phyloP scores from a whole-genome alignment of 2,329 filamentous ascomycete genomes.

The Cladorrhinum sp. region DNA sequence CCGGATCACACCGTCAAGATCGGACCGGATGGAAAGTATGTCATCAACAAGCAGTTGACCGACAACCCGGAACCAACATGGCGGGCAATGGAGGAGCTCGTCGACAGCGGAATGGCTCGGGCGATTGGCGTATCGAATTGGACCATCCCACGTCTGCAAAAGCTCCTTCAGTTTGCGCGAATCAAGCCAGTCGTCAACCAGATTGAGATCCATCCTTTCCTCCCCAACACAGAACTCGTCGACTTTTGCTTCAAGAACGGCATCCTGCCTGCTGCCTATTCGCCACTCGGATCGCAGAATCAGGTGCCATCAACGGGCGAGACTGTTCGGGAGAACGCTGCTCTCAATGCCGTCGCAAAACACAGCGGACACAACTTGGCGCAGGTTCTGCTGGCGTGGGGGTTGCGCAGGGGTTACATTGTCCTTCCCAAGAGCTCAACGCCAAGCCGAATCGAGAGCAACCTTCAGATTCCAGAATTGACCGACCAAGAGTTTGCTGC shows the following conservation, averaged over 20 bases:
- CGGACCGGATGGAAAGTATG: slow-evolving; percentile 45
- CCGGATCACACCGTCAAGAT: slow-evolving; percentile 43
- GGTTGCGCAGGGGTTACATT: slow-evolving; percentile 61
- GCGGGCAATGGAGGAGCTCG: slow-evolving; percentile 59
- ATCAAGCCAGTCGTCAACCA: slow-evolving; percentile 52
- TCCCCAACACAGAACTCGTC: slow-evolving; percentile 48
- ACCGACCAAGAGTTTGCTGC: slow-evolving; percentile 57
- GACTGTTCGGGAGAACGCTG: slow-evolving; percentile 58
- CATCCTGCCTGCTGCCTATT: slow-evolving; percentile 52
- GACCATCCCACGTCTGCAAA: slow-evolving; percentile 50
- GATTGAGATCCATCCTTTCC: slow-evolving; percentile 47
- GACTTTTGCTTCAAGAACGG: slow-evolving; percentile 51
- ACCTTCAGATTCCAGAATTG: slow-evolving; percentile 56
- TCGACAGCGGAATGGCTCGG: slow-evolving; percentile 50
- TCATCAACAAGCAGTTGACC: slow-evolving; percentile 58
- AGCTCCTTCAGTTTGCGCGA: slow-evolving; percentile 46
- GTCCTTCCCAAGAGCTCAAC: slow-evolving; percentile 70
- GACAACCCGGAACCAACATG: slow-evolving; percentile 62
- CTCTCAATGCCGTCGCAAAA: slow-evolving; percentile 56
- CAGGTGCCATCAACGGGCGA: slow-evolving; percentile 67
- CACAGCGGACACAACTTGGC: slow-evolving; percentile 57
- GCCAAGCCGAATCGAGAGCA: slow-evolving; percentile 63
- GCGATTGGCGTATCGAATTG: slow-evolving; percentile 61
- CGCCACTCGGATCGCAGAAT: slow-evolving; percentile 60
- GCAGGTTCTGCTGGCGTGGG: slow-evolving; percentile 64